A percentile compares a stretch with the other conserved stretches of the same genome.
Conservation (phyloP, 2,329 filamentous ascomycete genomes). For the Colletotrichum paranaense region DNA sequence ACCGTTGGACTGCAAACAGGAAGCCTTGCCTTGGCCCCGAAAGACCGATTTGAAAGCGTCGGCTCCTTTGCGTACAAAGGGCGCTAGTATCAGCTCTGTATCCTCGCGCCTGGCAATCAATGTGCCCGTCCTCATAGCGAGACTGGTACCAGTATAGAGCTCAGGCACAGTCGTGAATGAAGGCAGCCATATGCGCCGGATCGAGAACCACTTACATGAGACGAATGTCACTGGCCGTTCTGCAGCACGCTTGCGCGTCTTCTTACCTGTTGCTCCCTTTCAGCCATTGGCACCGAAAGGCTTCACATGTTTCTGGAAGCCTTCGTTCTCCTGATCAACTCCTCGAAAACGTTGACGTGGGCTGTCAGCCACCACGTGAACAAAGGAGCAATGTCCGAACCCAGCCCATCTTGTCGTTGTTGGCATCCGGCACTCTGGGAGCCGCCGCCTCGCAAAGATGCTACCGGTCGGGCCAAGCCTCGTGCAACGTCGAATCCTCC, state of each 20-base stretch:
- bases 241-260: background rate
- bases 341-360: background rate
- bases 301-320: background rate
- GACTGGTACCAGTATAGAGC: background rate
- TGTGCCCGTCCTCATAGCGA: background rate
- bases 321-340: background rate
- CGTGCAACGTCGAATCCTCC: background rate
- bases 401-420: background rate
- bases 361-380: background rate
- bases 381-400: background rate
- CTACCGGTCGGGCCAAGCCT: background rate
- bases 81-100: too few relatives aligned
- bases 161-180: background rate
- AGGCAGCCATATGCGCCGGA: background rate
- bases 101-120: background rate
- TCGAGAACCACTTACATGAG: background rate
- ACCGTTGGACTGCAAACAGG: background rate
- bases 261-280: background rate
- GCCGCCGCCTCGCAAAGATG: slow-evolving; percentile 1
- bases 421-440: background rate
- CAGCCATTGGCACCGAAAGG: background rate
- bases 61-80: background rate
- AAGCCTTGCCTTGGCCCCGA: background rate
- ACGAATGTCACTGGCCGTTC: background rate
- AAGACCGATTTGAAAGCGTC: background rate